Evolutionary conservation across 148 eudicot species (phyloP).

Genomic region (Chenopodium quinoa): DNA sequence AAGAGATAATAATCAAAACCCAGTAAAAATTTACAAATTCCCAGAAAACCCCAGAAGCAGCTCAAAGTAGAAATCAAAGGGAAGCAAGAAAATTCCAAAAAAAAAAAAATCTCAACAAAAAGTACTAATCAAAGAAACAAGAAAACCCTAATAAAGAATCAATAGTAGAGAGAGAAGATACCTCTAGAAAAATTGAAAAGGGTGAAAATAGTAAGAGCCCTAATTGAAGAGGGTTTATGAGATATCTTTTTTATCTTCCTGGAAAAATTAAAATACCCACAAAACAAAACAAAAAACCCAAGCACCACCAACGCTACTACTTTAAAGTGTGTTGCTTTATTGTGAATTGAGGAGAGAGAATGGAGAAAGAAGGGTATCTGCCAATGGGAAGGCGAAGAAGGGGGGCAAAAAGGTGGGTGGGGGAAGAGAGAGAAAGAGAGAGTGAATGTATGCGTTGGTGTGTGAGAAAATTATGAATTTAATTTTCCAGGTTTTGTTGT

Average conservation of each 20-base stretch:
- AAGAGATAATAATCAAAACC: conserved; percentile 5
- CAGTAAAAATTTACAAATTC: conserved; percentile 6
- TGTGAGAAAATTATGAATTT: background rate
- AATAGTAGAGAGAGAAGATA: conserved; percentile 18
- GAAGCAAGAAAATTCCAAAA: conserved; percentile 4
- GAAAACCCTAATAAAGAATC: conserved; percentile 17
- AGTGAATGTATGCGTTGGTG: conserved; percentile 7
- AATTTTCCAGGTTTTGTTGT: background rate
- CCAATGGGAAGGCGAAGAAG: conserved; percentile 35
- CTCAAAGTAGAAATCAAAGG: background rate
- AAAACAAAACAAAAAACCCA: conserved; percentile 4
- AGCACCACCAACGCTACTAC: conserved; percentile 20
- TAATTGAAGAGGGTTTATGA: conserved; percentile 13
- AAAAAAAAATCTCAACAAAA: conserved; percentile 4
- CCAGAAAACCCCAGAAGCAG: conserved; percentile 19
- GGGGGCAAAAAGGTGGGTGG: conserved; percentile 19
- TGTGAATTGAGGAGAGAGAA: background rate
- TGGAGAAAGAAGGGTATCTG: conserved; percentile 14
- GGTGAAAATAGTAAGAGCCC: conserved; percentile 5
- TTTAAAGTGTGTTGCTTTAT: conserved; percentile 26
- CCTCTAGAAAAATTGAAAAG: conserved; percentile 29
- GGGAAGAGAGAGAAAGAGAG: conserved; percentile 12
- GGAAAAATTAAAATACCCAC: conserved; percentile 21
- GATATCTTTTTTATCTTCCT: conserved; percentile 3
- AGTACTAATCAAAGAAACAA: background rate